These are phyloP conservation scores for Chaetomium sp. DNA, from an alignment of 2,329 filamentous ascomycete species.

Conservation along the genomic window DNA sequence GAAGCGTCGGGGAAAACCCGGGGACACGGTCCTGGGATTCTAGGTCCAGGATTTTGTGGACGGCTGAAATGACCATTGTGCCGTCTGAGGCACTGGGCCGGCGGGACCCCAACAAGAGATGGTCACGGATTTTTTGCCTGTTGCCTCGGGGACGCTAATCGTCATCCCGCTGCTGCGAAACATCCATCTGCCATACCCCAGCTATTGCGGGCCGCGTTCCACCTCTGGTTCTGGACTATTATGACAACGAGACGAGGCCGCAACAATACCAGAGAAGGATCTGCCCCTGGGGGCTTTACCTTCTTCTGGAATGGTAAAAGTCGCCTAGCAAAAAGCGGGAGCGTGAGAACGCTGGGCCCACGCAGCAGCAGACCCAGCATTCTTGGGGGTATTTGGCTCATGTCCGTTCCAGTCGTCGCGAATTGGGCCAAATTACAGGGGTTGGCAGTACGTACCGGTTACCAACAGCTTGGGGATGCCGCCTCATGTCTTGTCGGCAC, in stretches of 20 bases:
- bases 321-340: not conserved
- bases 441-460: conserved; percentile 14
- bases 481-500: conserved; percentile 18
- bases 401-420: conserved; percentile 4
- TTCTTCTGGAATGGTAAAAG: not conserved
- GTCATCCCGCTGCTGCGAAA: conserved; percentile 11
- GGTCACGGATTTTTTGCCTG: too few relatives aligned
- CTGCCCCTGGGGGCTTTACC: too few relatives aligned
- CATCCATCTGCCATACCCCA: conserved; percentile 17
- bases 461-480: conserved; percentile 16
- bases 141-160: conserved; percentile 4
- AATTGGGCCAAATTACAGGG: conserved; percentile 21
- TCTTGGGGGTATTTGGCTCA: conserved; percentile 7
- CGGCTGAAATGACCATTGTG: too few relatives aligned
- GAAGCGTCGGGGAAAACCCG: conserved; percentile 21
- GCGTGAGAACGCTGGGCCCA: conserved; percentile 2
- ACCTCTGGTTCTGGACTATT: not conserved
- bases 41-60: not conserved
- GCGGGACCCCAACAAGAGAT: too few relatives aligned
- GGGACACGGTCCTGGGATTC: conserved; percentile 31
- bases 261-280: not conserved
- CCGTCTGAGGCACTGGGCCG: too few relatives aligned
- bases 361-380: not conserved
- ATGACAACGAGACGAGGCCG: not conserved
- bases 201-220: not conserved